Conservation (phyloP, 1,284 basidiomycete genomes). For the Golubevia pallescens region DNA sequence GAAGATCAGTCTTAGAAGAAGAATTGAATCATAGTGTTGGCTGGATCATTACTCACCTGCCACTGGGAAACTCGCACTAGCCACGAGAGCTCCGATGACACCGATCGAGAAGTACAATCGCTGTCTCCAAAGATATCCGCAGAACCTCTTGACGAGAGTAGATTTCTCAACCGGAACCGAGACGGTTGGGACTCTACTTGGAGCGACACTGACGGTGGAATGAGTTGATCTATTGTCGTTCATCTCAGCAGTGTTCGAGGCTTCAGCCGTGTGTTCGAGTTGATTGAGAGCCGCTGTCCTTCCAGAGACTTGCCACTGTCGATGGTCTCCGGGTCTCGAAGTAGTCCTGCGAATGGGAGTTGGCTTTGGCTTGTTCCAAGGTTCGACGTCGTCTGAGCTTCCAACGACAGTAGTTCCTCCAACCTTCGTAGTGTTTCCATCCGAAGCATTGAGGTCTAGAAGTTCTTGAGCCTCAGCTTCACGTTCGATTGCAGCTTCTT, state of each 20-base stretch:
- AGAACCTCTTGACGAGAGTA: neutral
- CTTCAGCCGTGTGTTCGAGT: conserved; percentile 22
- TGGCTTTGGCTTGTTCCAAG: neutral
- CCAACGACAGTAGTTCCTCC: conserved; percentile 17
- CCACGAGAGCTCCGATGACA: conserved; percentile 1
- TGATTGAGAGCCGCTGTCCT: conserved; percentile 16
- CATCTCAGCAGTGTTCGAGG: neutral
- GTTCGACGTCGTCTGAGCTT: conserved; percentile 17
- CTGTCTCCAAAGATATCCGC: neutral
- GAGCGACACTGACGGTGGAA: neutral
- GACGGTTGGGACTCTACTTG: neutral
- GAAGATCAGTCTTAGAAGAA: no score
- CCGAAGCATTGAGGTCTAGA: conserved; percentile 7
- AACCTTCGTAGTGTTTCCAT: conserved; percentile 21
- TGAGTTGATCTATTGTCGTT: neutral
- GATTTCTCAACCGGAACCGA: neutral
- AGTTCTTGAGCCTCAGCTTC: neutral
- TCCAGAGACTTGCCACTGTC: conserved; percentile 11
- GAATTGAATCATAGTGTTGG: no score
- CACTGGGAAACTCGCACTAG: neutral
- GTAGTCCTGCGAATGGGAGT: neutral
- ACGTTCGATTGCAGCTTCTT: neutral
- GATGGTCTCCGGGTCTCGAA: neutral
- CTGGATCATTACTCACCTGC: neutral
- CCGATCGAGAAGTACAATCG: neutral